Base-by-base conservation (phyloP, 2,329 filamentous ascomycete genomes). In the Cercospora beticola region DNA sequence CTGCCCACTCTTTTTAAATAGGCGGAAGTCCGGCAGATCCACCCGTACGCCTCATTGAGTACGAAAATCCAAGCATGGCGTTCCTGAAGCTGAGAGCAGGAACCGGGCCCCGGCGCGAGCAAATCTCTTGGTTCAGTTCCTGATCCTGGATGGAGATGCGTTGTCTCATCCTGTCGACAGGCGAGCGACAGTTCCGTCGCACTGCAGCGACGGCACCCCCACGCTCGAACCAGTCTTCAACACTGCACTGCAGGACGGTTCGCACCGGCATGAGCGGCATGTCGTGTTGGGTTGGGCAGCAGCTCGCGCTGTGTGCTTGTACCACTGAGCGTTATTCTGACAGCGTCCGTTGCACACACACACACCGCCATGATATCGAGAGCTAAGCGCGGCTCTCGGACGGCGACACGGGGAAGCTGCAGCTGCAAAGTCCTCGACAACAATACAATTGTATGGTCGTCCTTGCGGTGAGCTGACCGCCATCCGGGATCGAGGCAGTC, bases 401-500 rank as follows among this genome's bases (percentile, higher is more conserved):
- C 18, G 12, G 52, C 31, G 62, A 46, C 36, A 58, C 65, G 61
- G 71, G 71, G 64, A 68, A 58, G 68, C 67, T 72, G 72, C 70
- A 73, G 62, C 57, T 63, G 31, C 61, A 62, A 60, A 67, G 52
- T 33, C 26, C 70, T 40, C 62, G 60, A 60, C 68, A 56, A 70
- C 65, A 67, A 70, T 64, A 61, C 21, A 61, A 63, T 66, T 66
- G 63, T 66, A 54, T 60, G 21, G 62, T 61, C 66, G 67, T 68
- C 66, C 49, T 68, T 72, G 72, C 68, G 67, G 70, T 71, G 72
- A 72, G 70, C 69, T 70, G 70, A 73, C 72, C 72, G 72, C 72
- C 64, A 71, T 59, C 60, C 67, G 60, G 31, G 54, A 26, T 59
- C n/a, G 16, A 33, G 28, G 56, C 28, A 58, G 28, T 58, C 14